Evolutionary conservation across 176 grass and related monocot species (phyloP), one percentile per base, ranked within the genome.

Genomic region (Zoysia japonica): DNA sequence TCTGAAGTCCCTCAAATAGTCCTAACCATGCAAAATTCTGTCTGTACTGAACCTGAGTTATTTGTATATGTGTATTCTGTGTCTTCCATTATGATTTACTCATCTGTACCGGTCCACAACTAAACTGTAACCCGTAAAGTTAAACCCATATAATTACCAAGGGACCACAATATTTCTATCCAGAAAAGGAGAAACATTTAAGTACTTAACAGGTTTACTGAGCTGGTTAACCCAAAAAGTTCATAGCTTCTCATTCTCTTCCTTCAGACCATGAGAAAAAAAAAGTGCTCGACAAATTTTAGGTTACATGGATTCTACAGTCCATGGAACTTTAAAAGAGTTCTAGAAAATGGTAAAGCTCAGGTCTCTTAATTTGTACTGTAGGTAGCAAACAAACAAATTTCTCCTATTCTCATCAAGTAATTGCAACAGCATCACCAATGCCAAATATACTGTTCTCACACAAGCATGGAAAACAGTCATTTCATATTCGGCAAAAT

Each of bases 21-120:
- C 19, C 7, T 2, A 71, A 70, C 13, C 46, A 69, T 81, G 64
- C 15, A 40, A 57, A 75, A 40, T 28, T 28, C 28, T 28, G 28
- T 28, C 28, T 28, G 10, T 57, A 20, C 51, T 54, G 42, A 52
- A 78, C 38, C 56, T 83, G 85, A 72, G 74, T 28, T 28, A 28
- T 28, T 28, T 28, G 28, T 28, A 28, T 28, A 28, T 28, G 28
- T 28, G 28, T 28, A 28, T 28, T 28, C 28, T 28, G 28, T 28
- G 28, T 28, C 0, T 28, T 28, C 28, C 69, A 66, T 74, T 40
- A 63, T 49, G 56, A 65, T 71, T 85, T 20, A 9, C 7, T 45
- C 61, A 39, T 28, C 86, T 75, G 56, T 65, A 71, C 81, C 70
- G 19, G 59, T 5, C 15, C 68, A 57, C 15, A 62, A 7, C 62